Evolutionary conservation across 1,284 basidiomycete genomes (phyloP).

Genomic region (Pterula multifida): DNA sequence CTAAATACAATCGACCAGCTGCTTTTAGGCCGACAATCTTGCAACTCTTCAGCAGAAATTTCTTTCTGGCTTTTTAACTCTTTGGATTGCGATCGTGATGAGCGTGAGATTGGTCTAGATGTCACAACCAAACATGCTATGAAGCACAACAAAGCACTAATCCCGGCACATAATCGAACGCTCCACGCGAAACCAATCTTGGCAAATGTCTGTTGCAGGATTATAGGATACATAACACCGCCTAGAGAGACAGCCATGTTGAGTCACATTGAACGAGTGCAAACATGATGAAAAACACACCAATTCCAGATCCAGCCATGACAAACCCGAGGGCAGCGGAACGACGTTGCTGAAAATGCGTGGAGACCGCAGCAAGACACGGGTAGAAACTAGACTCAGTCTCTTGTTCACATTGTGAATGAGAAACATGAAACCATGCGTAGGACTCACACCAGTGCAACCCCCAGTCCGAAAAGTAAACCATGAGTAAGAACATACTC

Average conservation of each 20-base stretch:
- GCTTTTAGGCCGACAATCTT: neutral
- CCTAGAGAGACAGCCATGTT: slow-evolving; percentile 23
- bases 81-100: slow-evolving; percentile 7
- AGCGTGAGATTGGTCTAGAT: slow-evolving; percentile 6
- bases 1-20: slow-evolving; percentile 19
- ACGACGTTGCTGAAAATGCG: slow-evolving; percentile 42
- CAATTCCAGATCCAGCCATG: slow-evolving; percentile 39
- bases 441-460: slow-evolving; percentile 37
- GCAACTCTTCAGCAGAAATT: neutral
- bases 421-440: slow-evolving; percentile 11
- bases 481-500: slow-evolving; percentile 52
- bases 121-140: slow-evolving; percentile 30
- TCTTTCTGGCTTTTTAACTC: slow-evolving; percentile 14
- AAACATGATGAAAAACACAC: slow-evolving; percentile 18
- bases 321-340: slow-evolving; percentile 46
- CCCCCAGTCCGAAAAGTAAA: slow-evolving; percentile 44
- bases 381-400: slow-evolving; percentile 43
- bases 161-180: slow-evolving; percentile 34
- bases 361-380: slow-evolving; percentile 39
- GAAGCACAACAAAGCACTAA: slow-evolving; percentile 27
- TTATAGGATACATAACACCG: slow-evolving; percentile 56
- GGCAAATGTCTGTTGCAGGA: slow-evolving; percentile 46
- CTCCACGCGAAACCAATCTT: slow-evolving; percentile 50
- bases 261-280: slow-evolving; percentile 9
- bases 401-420: slow-evolving; percentile 12